These are phyloP conservation scores for Colletotrichum sp. DNA, from an alignment of 2,329 filamentous ascomycete genomes.

Conservation along the genomic window DNA sequence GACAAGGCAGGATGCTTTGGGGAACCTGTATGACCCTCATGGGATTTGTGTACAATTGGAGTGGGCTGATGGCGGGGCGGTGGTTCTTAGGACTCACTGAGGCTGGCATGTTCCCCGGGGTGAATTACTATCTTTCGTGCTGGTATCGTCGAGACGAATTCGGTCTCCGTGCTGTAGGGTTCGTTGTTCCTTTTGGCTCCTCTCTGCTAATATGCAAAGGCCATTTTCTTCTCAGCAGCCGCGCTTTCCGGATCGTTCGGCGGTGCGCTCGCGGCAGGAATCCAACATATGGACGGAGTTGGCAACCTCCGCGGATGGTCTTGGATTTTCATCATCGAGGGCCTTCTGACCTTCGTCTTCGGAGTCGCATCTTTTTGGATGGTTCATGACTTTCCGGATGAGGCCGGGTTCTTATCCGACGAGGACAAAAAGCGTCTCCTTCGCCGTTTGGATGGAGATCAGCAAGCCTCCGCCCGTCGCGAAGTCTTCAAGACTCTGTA, in stretches of 20 bases:
- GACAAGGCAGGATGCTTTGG: conserved; percentile 61
- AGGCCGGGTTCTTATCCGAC: conserved; percentile 73
- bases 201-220: conserved; percentile 31
- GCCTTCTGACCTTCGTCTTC: conserved; percentile 71
- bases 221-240: conserved; percentile 84
- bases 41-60: conserved; percentile 69
- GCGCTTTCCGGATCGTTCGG: conserved; percentile 81
- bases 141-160: conserved; percentile 86
- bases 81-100: conserved; percentile 78
- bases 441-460: conserved; percentile 71
- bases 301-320: conserved; percentile 62
- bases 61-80: conserved; percentile 68
- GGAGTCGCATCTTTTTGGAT: conserved; percentile 76
- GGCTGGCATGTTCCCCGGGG: conserved; percentile 76
- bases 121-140: conserved; percentile 82
- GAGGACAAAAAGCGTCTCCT: conserved; percentile 75
- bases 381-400: conserved; percentile 82
- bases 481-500: conserved; percentile 78
- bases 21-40: conserved; percentile 73
- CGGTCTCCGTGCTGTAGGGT: conserved; percentile 66
- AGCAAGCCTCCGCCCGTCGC: conserved; percentile 76
- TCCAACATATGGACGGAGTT: conserved; percentile 71
- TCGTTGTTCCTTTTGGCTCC: rapidly evolving
- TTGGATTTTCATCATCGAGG: conserved; percentile 75
- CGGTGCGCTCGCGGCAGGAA: conserved; percentile 74